Conservation (phyloP, 2,329 filamentous ascomycete genomes). For the Talaromyces sp. region DNA sequence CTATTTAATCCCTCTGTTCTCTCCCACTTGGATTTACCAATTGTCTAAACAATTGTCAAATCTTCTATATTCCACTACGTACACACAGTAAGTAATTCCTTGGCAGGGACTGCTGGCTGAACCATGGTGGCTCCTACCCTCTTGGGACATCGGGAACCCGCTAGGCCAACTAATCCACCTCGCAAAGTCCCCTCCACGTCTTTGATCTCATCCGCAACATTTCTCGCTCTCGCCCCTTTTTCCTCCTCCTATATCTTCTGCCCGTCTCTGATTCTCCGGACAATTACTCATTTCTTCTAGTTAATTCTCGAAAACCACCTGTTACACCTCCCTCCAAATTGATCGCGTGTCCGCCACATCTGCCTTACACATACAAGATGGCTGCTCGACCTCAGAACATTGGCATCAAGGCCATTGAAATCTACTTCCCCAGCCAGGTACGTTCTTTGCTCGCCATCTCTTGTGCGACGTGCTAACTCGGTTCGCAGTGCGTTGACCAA, state of each 20-base stretch:
- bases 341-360: not conserved
- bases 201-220: not conserved
- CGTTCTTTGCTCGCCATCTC: conserved; percentile 32
- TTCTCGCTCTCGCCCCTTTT: not conserved
- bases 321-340: not conserved
- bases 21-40: not conserved
- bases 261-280: not conserved
- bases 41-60: not conserved
- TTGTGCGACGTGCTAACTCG: not conserved
- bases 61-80: not conserved
- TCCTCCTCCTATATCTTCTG: not conserved
- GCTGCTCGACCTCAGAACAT: conserved; percentile 78
- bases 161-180: not conserved
- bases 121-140: conserved; percentile 4
- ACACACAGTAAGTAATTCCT: not conserved
- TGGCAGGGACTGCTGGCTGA: not conserved
- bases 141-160: not conserved
- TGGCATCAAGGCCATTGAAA: conserved; percentile 89
- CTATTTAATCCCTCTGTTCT: conserved; percentile 9
- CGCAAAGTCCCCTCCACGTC: not conserved
- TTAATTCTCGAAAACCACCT: not conserved
- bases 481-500: conserved; percentile 74
- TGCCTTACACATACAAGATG: conserved; percentile 49
- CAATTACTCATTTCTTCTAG: not conserved
- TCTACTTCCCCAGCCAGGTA: conserved; percentile 85